Evolutionary conservation across 148 eudicot genomes (phyloP).

Genomic region (Amaranthus cruentus): DNA sequence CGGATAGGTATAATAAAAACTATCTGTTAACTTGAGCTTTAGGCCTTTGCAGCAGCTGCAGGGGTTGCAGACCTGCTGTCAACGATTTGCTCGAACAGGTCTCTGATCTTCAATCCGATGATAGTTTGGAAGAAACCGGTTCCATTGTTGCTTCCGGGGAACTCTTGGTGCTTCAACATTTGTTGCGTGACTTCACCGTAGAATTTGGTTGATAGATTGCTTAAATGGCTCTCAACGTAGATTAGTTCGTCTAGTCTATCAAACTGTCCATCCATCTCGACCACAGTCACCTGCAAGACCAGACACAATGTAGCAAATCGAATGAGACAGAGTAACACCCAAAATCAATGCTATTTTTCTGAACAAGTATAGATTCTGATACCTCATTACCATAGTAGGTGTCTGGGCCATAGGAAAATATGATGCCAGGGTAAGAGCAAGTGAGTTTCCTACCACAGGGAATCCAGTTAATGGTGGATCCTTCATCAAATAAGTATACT

Average conservation of each 20-base stretch:
- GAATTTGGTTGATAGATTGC: constrained; percentile 92
- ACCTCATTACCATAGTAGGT: constrained; percentile 83
- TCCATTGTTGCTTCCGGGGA: constrained; percentile 98
- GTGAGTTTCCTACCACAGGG: constrained; percentile 96
- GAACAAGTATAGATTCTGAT: not conserved
- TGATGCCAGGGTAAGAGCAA: constrained; percentile 98
- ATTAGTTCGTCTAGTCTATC: constrained; percentile 98
- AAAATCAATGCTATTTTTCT: too few relatives aligned
- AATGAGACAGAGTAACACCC: too few relatives aligned
- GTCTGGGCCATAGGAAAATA: constrained; percentile 87
- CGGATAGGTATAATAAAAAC: not conserved
- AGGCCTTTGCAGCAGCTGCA: constrained; percentile 66
- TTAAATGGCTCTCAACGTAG: constrained; percentile 92
- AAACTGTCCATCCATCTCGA: constrained; percentile 98
- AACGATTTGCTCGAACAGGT: constrained; percentile 77
- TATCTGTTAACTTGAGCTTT: constrained; percentile 8
- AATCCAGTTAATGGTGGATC: constrained; percentile 89
- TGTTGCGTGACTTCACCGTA: constrained; percentile 99
- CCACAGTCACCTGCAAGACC: constrained; percentile 63
- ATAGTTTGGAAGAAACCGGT: constrained; percentile 97
- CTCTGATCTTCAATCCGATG: constrained; percentile 90
- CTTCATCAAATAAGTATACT: constrained; percentile 95
- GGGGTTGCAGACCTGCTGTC: constrained; percentile 53
- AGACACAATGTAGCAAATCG: not conserved
- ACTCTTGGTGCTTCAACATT: constrained; percentile 91